phyloP scores from a whole-genome alignment of 495 filamentous ascomycete species.

The Aspergillus baeticus region DNA sequence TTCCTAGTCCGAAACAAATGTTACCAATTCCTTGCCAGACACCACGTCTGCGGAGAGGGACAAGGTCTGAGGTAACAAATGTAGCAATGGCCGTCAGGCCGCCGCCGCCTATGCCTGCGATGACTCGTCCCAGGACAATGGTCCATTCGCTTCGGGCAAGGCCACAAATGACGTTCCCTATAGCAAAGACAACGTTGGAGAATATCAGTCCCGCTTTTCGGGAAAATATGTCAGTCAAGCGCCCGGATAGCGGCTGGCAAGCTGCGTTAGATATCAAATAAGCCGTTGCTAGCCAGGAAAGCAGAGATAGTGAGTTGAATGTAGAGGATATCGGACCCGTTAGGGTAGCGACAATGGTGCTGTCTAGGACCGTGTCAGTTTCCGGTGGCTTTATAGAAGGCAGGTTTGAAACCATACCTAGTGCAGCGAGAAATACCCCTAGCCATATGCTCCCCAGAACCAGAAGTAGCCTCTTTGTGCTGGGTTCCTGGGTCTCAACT shows the following conservation, averaged over 20 bases:
- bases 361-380: conserved; percentile 46
- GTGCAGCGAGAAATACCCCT: conserved; percentile 79
- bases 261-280: conserved; percentile 92
- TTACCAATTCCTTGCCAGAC: conserved; percentile 87
- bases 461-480: conserved; percentile 41
- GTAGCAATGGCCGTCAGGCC: conserved; percentile 80
- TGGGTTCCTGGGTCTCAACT: conserved; percentile 32
- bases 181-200: conserved; percentile 76
- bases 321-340: conserved; percentile 81
- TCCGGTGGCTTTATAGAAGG: background rate
- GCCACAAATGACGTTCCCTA: conserved; percentile 84
- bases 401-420: conserved; percentile 42
- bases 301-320: conserved; percentile 77
- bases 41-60: conserved; percentile 79
- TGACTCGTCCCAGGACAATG: conserved; percentile 77
- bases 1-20: conserved; percentile 69
- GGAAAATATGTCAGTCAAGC: conserved; percentile 86
- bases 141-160: conserved; percentile 64
- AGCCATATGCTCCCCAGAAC: conserved; percentile 59
- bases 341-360: conserved; percentile 82
- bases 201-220: conserved; percentile 75
- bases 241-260: conserved; percentile 79
- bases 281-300: conserved; percentile 88
- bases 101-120: conserved; percentile 85
- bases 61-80: conserved; percentile 77